Evolutionary conservation across 2,329 filamentous ascomycete genomes (phyloP).

Genomic region (Leptosphaerulina australis): DNA sequence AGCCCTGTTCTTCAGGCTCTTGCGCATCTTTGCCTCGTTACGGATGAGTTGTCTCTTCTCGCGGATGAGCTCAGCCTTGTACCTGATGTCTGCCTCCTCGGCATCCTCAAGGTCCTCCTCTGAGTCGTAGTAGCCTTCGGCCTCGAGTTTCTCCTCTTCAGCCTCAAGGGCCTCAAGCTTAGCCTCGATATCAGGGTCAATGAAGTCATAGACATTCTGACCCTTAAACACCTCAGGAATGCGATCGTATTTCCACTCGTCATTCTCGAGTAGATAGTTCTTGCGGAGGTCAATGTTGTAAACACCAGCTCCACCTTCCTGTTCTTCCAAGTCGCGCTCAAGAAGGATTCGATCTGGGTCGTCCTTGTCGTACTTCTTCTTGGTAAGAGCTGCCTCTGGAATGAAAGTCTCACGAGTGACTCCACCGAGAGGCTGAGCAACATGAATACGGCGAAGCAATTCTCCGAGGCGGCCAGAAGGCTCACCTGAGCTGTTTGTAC

Average conservation of each 20-base stretch:
- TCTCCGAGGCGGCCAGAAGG: constrained; percentile 83
- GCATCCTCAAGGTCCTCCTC: constrained; percentile 78
- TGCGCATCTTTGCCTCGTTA: constrained; percentile 94
- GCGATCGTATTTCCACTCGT: constrained; percentile 95
- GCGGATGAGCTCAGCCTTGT: constrained; percentile 93
- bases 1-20: constrained; percentile 95
- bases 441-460: constrained; percentile 92
- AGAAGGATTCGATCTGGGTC: constrained; percentile 84
- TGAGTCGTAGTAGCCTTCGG: constrained; percentile 89
- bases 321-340: constrained; percentile 85
- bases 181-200: constrained; percentile 94
- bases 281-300: constrained; percentile 91
- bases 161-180: constrained; percentile 92
- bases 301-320: constrained; percentile 93
- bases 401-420: constrained; percentile 81
- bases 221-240: constrained; percentile 93
- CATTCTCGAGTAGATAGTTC: constrained; percentile 84
- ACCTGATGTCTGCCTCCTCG: constrained; percentile 83
- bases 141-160: constrained; percentile 91
- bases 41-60: constrained; percentile 92
- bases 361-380: constrained; percentile 87
- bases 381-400: constrained; percentile 78
- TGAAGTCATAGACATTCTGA: constrained; percentile 96
- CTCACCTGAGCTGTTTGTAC: constrained; percentile 78
- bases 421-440: constrained; percentile 89